These are phyloP conservation scores for Tuber calosporum DNA, from an alignment of 495 filamentous ascomycete genomes.

Conservation along the genomic window DNA sequence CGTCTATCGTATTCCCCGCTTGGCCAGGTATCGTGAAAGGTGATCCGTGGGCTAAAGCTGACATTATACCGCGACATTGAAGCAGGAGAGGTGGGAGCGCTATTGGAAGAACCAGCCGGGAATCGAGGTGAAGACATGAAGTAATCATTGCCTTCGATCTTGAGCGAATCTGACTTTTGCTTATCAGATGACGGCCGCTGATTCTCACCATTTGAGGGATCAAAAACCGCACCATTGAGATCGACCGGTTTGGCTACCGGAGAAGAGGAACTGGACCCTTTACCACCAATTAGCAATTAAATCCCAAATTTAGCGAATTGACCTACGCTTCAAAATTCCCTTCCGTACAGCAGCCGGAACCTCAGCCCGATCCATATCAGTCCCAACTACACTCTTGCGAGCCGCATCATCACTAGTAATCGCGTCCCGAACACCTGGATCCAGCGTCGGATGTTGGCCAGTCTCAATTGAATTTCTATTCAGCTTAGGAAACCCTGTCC, in stretches of 20 bases:
- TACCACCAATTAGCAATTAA: conserved; percentile 42
- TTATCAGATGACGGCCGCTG: conserved; percentile 28
- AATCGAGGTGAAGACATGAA: conserved; percentile 70
- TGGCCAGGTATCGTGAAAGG: conserved; percentile 95
- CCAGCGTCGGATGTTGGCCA: conserved; percentile 40
- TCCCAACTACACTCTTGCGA: conserved; percentile 82
- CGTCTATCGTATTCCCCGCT: conserved; percentile 91
- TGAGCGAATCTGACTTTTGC: conserved; percentile 39
- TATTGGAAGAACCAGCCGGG: conserved; percentile 57
- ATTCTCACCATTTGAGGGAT: conserved; percentile 17
- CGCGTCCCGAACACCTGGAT: conserved; percentile 47
- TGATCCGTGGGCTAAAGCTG: conserved; percentile 84
- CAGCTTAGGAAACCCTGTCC: conserved; percentile 80
- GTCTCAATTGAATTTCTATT: conserved; percentile 71
- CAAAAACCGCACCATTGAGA: conserved; percentile 17
- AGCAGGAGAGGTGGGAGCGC: conserved; percentile 69
- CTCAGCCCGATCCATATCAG: conserved; percentile 83
- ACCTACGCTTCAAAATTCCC: conserved; percentile 89
- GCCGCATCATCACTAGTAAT: conserved; percentile 53
- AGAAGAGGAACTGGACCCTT: conserved; percentile 60
- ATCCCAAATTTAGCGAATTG: neutral
- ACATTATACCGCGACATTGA: conserved; percentile 59
- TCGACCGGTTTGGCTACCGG: conserved; percentile 57
- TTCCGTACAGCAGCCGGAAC: conserved; percentile 83
- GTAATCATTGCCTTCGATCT: conserved; percentile 78